Evolutionary conservation across 768 basidiomycete species (phyloP).

Genomic region (Terana coerulea): DNA sequence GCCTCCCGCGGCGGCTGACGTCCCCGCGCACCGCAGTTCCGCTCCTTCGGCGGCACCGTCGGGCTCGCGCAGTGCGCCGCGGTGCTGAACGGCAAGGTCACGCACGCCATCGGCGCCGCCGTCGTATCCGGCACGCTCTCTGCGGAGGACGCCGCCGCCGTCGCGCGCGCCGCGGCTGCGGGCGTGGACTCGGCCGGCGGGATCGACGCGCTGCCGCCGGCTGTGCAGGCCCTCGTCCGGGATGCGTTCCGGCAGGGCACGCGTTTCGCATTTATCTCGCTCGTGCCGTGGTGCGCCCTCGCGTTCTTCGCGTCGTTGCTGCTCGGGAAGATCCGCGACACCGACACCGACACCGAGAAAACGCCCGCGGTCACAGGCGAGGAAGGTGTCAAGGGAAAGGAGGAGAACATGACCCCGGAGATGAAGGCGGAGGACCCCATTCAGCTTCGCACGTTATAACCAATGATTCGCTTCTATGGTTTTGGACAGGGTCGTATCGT

Average conservation of each 20-base stretch:
- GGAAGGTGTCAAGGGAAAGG: too few relatives aligned
- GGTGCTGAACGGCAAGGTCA: conserved; percentile 41
- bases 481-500: too few relatives aligned
- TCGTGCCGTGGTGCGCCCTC: conserved; percentile 45
- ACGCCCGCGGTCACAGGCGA: too few relatives aligned
- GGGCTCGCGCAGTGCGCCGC: conserved; percentile 53
- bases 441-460: neutral
- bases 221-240: conserved; percentile 32
- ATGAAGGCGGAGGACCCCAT: neutral
- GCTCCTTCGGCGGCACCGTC: conserved; percentile 47
- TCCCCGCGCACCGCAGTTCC: conserved; percentile 32
- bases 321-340: conserved; percentile 35
- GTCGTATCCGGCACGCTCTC: conserved; percentile 28
- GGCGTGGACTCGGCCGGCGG: conserved; percentile 32
- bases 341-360: too few relatives aligned
- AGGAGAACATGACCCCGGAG: neutral
- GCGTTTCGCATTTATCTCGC: conserved; percentile 41
- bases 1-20: neutral
- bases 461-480: too few relatives aligned
- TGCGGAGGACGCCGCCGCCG: conserved; percentile 22
- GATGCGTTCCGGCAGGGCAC: conserved; percentile 40
- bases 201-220: conserved; percentile 34
- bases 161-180: conserved; percentile 24
- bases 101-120: conserved; percentile 26
- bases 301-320: conserved; percentile 33